Evolutionary conservation across 2,329 filamentous ascomycete species (phyloP).

Genomic region (Penicillium sp.): DNA sequence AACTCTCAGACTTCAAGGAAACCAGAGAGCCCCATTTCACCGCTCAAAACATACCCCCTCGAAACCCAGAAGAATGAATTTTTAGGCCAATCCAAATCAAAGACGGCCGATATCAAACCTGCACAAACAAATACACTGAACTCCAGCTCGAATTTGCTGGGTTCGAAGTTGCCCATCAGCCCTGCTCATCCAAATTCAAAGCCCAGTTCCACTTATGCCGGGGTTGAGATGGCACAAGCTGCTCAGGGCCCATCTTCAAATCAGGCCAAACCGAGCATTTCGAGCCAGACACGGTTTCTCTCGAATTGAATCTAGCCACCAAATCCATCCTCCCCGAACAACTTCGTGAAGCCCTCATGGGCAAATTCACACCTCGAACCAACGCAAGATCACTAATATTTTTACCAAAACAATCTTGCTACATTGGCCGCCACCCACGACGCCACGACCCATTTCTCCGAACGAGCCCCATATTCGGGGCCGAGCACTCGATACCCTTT

Average conservation of each 20-base stretch:
- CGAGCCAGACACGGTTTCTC: neutral
- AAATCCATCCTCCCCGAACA: neutral
- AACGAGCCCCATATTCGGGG: constrained; percentile 19
- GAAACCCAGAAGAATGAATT: neutral
- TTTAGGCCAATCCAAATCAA: neutral
- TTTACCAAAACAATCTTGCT: constrained; percentile 7
- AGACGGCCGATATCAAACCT: neutral
- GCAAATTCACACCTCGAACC: neutral
- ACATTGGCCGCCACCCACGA: constrained; percentile 12
- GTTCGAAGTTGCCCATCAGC: constrained; percentile 8
- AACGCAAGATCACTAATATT: constrained; percentile 9
- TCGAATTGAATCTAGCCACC: neutral
- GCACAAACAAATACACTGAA: neutral
- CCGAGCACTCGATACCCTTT: constrained; percentile 32
- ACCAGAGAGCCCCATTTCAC: neutral
- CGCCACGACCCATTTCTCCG: constrained; percentile 19
- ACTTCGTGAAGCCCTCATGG: neutral
- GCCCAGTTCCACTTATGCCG: neutral
- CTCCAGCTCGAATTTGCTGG: neutral
- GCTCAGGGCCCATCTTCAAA: neutral
- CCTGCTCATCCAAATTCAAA: neutral
- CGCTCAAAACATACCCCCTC: neutral
- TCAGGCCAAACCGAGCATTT: neutral
- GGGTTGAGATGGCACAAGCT: neutral
- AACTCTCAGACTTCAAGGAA: neutral